A percentile compares a stretch with the other conserved stretches of the same genome.
phyloP scores from a whole-genome alignment of 805 yeast species.

The Tetrapisispora taiwanensis region DNA sequence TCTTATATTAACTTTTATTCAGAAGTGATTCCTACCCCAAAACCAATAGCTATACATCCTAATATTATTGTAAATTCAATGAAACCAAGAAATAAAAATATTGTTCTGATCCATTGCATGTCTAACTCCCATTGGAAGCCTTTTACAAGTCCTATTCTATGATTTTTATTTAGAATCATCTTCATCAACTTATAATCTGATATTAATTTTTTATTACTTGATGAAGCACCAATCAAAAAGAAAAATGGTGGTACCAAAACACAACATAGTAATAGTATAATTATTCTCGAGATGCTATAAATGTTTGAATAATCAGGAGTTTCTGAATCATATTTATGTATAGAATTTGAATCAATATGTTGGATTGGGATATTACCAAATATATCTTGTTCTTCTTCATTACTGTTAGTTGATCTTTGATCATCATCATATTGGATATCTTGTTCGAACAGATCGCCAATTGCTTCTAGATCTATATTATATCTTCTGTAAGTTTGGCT shows the following conservation, averaged over 20 bases:
- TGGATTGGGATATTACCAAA: constrained; percentile 12
- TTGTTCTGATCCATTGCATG: constrained; percentile 20
- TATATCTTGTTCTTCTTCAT: neutral
- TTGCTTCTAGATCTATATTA: constrained; percentile 1
- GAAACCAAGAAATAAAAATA: constrained; percentile 29
- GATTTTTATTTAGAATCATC: constrained; percentile 17
- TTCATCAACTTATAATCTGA: constrained; percentile 19
- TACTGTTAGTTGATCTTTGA: too few relatives aligned
- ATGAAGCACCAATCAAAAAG: constrained; percentile 18
- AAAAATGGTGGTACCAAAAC: constrained; percentile 22
- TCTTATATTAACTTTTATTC: neutral
- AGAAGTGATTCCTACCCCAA: constrained; percentile 33
- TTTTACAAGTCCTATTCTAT: constrained; percentile 17
- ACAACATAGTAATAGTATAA: constrained; percentile 13
- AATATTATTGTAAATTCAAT: constrained; percentile 21
- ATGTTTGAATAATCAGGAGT: constrained; percentile 12
- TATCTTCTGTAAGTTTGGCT: neutral
- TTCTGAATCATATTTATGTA: constrained; percentile 18
- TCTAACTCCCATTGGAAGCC: constrained; percentile 28
- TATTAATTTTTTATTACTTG: constrained; percentile 11
- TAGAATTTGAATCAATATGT: constrained; percentile 16
- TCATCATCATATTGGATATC: neutral
- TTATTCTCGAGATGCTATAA: constrained; percentile 17
- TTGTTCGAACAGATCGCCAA: neutral
- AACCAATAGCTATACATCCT: constrained; percentile 36